Conservation (phyloP, 2,329 filamentous ascomycete species). For the Xylaria polymorpha region DNA sequence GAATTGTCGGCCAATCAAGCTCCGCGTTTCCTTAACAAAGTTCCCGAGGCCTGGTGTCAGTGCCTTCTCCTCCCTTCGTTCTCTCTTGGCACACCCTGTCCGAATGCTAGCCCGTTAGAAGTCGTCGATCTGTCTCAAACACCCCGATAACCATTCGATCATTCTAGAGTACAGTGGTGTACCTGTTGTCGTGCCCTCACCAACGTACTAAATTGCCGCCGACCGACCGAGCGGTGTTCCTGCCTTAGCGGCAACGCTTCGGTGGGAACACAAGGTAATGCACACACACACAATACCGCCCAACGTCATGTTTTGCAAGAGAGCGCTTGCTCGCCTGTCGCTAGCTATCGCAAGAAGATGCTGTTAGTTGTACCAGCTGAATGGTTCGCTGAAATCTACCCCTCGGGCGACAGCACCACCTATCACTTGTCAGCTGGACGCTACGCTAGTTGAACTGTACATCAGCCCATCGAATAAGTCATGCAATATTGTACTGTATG, state of each 20-base stretch:
- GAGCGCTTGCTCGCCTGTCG: constrained; percentile 19
- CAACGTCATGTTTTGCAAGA: constrained; percentile 21
- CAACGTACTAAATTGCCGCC: constrained; percentile 17
- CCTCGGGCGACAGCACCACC: not conserved
- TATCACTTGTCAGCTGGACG: constrained; percentile 2
- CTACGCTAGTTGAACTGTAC: constrained; percentile 8
- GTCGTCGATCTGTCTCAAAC: constrained; percentile 28
- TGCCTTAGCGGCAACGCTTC: constrained; percentile 28
- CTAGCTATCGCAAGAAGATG: not conserved
- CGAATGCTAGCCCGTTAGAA: constrained; percentile 28
- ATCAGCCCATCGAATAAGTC: constrained; percentile 1
- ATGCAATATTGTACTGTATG: constrained; percentile 28
- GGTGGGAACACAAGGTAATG: constrained; percentile 3
- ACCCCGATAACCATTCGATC: constrained; percentile 16
- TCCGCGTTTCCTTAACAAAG: constrained; percentile 14
- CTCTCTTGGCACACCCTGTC: constrained; percentile 22
- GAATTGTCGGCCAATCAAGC: constrained; percentile 33
- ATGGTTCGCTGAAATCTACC: constrained; percentile 23
- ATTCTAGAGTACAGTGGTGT: not conserved
- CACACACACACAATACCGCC: not conserved
- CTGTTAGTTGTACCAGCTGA: constrained; percentile 10
- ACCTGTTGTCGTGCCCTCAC: not conserved
- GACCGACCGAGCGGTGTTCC: constrained; percentile 17
- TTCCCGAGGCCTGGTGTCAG: constrained; percentile 21
- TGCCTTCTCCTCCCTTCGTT: constrained; percentile 20